Evolutionary conservation across 345 rosid genomes (phyloP).

Genomic region (Brassica napus): Da-Ae NC_063452.1:4356501-4357000

Average conservation of each 20-base stretch:
- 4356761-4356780: background rate
- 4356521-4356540: background rate
- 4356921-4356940: background rate
- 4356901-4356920: background rate
- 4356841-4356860: background rate
- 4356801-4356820: background rate
- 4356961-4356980: background rate
- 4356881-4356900: background rate
- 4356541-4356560: background rate
- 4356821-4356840: background rate
- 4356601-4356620: background rate
- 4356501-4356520: slow-evolving; percentile 7
- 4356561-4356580: background rate
- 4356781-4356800: background rate
- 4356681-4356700: background rate
- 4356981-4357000: background rate
- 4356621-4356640: background rate
- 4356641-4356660: background rate
- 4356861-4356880: too few relatives aligned
- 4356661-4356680: background rate
- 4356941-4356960: background rate
- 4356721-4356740: background rate
- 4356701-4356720: background rate
- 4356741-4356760: background rate
- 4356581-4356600: background rate